Evolutionary conservation across 768 basidiomycete species (phyloP).

Genomic region (Antrodiella citrinella): DNA sequence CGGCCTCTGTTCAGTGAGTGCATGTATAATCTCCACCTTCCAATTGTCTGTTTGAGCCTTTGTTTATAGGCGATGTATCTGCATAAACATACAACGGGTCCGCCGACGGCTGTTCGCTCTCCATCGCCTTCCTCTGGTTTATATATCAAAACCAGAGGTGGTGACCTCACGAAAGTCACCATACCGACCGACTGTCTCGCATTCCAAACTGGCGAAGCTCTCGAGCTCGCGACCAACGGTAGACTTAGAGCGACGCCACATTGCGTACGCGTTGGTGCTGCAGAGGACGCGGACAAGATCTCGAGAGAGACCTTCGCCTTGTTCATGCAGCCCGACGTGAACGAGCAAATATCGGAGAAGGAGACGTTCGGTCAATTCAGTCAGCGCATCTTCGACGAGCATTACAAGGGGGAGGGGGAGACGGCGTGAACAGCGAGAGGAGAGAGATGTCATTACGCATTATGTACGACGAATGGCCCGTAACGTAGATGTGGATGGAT

Average conservation of each 20-base stretch:
- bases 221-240: slow-evolving; percentile 80
- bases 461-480: background rate
- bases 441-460: background rate
- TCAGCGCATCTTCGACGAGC: slow-evolving; percentile 64
- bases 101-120: slow-evolving; percentile 44
- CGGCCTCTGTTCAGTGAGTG: slow-evolving; percentile 77
- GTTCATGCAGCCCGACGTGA: slow-evolving; percentile 84
- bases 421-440: slow-evolving; percentile 7
- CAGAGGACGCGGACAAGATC: slow-evolving; percentile 36
- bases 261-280: slow-evolving; percentile 71
- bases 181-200: slow-evolving; percentile 84
- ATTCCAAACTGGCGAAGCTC: slow-evolving; percentile 95
- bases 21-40: background rate
- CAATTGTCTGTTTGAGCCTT: slow-evolving; percentile 13
- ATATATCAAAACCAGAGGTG: slow-evolving; percentile 83
- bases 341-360: slow-evolving; percentile 57
- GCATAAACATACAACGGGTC: slow-evolving; percentile 31
- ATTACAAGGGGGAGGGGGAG: slow-evolving; percentile 40
- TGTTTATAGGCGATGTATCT: slow-evolving; percentile 73
- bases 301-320: slow-evolving; percentile 85
- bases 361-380: slow-evolving; percentile 90
- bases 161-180: slow-evolving; percentile 69
- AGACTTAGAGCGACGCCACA: slow-evolving; percentile 89
- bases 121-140: slow-evolving; percentile 79
- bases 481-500: background rate